Percentiles rank a stretch among this genome's conserved stretches.
Evolutionary conservation across 495 filamentous ascomycete genomes (phyloP).

Genomic region (Aspergillus nanangensis): DNA sequence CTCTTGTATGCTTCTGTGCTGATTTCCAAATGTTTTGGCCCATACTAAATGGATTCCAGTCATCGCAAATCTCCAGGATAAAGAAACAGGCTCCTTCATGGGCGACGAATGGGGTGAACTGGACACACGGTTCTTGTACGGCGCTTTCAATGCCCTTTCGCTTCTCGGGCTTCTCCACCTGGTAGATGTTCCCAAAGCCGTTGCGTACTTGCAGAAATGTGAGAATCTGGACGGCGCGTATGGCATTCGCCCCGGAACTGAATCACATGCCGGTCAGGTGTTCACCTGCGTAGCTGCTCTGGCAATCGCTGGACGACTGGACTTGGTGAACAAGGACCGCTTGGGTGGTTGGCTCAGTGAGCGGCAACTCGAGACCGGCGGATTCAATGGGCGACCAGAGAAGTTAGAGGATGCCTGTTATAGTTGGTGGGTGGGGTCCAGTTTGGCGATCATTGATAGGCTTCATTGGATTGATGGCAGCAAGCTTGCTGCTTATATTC

Average conservation of each 20-base stretch:
- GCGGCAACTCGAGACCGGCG: conserved; percentile 79
- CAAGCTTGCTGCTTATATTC: conserved; percentile 73
- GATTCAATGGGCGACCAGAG: conserved; percentile 90
- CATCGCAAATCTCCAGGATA: conserved; percentile 78
- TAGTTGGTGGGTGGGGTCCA: conserved; percentile 95
- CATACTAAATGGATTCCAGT: conserved; percentile 44
- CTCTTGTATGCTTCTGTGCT: conserved; percentile 49
- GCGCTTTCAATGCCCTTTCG: conserved; percentile 80
- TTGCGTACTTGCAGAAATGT: conserved; percentile 72
- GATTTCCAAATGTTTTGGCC: not conserved
- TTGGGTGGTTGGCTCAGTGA: conserved; percentile 90
- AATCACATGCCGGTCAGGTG: conserved; percentile 89
- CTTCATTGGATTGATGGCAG: conserved; percentile 86
- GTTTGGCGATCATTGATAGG: conserved; percentile 81
- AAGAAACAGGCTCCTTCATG: conserved; percentile 75
- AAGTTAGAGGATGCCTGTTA: conserved; percentile 97
- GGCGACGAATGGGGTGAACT: conserved; percentile 96
- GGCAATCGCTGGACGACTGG: conserved; percentile 73
- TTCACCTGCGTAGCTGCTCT: conserved; percentile 93
- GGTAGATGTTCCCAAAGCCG: conserved; percentile 74
- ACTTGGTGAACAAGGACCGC: conserved; percentile 77
- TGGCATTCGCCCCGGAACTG: conserved; percentile 80
- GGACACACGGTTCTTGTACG: conserved; percentile 92
- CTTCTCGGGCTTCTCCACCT: conserved; percentile 66
- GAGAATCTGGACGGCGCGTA: conserved; percentile 93